These are phyloP conservation scores for Sedum album DNA, from an alignment of 164 flowering plant genomes.

Conservation along the genomic window DNA sequence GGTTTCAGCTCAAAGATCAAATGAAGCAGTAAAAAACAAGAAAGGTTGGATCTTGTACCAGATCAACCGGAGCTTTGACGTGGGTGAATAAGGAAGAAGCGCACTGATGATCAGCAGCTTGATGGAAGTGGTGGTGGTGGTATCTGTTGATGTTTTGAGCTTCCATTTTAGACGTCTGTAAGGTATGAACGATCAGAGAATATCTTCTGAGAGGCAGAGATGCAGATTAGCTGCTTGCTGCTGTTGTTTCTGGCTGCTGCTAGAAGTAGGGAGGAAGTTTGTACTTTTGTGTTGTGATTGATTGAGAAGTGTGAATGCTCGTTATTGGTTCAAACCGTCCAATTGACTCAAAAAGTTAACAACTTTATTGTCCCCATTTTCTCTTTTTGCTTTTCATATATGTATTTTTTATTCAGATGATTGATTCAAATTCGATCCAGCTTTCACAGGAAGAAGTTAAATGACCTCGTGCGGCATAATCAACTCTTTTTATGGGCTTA, in stretches of 20 bases:
- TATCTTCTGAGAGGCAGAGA: neutral
- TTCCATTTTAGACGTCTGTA: slow-evolving; percentile 8
- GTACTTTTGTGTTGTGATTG: neutral
- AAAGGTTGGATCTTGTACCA: slow-evolving; percentile 14
- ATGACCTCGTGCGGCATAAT: too few species aligned
- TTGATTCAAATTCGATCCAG: too few species aligned
- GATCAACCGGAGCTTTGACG: slow-evolving; percentile 16
- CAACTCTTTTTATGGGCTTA: too few species aligned
- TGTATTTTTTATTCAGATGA: neutral
- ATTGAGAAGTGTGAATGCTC: neutral
- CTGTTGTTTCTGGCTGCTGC: neutral
- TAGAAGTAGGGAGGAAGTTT: neutral
- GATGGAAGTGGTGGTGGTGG: slow-evolving; percentile 12
- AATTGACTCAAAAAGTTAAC: neutral
- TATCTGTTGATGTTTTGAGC: slow-evolving; percentile 11
- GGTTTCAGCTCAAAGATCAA: neutral
- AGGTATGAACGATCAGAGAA: neutral
- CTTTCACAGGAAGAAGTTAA: too few species aligned
- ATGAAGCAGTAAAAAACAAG: neutral
- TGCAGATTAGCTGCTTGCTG: too few species aligned
- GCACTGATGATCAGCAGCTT: slow-evolving; percentile 13
- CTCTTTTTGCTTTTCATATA: neutral
- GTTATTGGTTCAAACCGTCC: neutral
- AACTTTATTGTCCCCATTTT: neutral
- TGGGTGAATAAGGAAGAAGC: slow-evolving; percentile 13